A percentile compares a stretch with the other conserved stretches of the same genome.
Evolutionary conservation across 768 basidiomycete species (phyloP).

Genomic region (Agrocybe chaxingu): DNA sequence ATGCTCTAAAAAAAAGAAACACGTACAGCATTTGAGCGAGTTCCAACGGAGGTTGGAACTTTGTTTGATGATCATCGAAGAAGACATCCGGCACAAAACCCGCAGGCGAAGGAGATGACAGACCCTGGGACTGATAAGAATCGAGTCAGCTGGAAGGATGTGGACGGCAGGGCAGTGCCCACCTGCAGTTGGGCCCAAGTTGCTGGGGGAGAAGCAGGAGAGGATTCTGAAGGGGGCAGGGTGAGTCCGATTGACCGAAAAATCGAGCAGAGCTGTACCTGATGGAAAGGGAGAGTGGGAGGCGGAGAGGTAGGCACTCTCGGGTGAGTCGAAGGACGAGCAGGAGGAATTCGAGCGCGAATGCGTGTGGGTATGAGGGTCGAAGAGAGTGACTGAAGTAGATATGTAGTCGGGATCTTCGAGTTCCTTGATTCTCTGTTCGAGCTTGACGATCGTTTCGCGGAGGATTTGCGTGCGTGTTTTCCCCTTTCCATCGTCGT

Average conservation of each 20-base stretch:
- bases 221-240: slow-evolving; percentile 26
- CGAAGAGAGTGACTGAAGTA: slow-evolving; percentile 65
- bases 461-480: slow-evolving; percentile 77
- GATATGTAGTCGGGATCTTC: slow-evolving; percentile 73
- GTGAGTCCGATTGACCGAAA: neutral
- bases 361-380: slow-evolving; percentile 48
- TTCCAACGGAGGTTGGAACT: slow-evolving; percentile 51
- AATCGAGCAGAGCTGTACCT: slow-evolving; percentile 4
- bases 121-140: slow-evolving; percentile 24
- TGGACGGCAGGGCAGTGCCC: neutral
- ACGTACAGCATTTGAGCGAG: slow-evolving; percentile 66
- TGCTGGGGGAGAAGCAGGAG: slow-evolving; percentile 47
- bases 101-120: slow-evolving; percentile 50
- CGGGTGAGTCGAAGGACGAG: slow-evolving; percentile 53
- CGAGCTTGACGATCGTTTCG: slow-evolving; percentile 72
- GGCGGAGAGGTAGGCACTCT: slow-evolving; percentile 46
- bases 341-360: slow-evolving; percentile 53
- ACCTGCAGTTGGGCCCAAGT: slow-evolving; percentile 47
- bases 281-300: slow-evolving; percentile 55
- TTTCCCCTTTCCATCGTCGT: slow-evolving; percentile 84
- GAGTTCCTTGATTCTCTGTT: slow-evolving; percentile 68
- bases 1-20: neutral
- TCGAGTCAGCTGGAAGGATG: neutral
- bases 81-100: slow-evolving; percentile 44
- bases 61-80: slow-evolving; percentile 49